Conservation (phyloP, 306 rosid species). For the Fragaria ananassa region DNA sequence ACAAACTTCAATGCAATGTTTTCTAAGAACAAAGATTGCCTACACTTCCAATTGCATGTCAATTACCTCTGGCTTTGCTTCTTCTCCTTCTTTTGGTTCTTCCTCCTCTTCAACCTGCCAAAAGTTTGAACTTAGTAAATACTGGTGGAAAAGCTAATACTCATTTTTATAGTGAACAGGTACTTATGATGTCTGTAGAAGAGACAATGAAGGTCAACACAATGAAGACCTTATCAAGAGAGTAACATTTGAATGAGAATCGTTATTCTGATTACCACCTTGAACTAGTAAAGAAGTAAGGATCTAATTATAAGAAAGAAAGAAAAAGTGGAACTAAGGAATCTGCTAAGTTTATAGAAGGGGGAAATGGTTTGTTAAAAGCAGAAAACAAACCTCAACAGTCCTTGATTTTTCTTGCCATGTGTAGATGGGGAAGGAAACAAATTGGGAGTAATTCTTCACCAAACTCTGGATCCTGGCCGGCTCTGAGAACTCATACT, state of each 20-base stretch:
- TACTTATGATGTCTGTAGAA: background rate
- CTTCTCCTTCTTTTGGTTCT: slow-evolving; percentile 92
- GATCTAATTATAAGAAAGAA: background rate
- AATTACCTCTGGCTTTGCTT: slow-evolving; percentile 67
- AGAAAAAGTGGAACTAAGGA: background rate
- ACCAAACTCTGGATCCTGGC: slow-evolving; percentile 81
- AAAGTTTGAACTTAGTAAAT: slow-evolving; percentile 19
- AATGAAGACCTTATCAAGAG: background rate
- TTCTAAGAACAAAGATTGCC: slow-evolving; percentile 10
- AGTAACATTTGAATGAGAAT: background rate
- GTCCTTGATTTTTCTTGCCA: slow-evolving; percentile 96
- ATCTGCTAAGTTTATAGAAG: background rate
- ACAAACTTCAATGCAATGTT: slow-evolving; percentile 13
- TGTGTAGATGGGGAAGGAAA: slow-evolving; percentile 92
- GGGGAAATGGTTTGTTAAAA: background rate
- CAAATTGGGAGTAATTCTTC: slow-evolving; percentile 96
- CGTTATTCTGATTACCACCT: background rate
- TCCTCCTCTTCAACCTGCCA: slow-evolving; percentile 97
- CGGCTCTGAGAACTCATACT: slow-evolving; percentile 91
- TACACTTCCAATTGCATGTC: slow-evolving; percentile 1
- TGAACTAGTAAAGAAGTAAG: background rate
- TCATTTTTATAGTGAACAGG: too few species aligned
- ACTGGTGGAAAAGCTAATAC: background rate
- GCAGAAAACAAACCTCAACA: slow-evolving; percentile 56
- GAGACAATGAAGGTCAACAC: background rate